Percentiles rank a stretch among this genome's conserved stretches.
These are phyloP conservation scores for Fistulinella cinereoalba DNA, from an alignment of 1,284 basidiomycete genomes.

Conservation along the genomic window DNA sequence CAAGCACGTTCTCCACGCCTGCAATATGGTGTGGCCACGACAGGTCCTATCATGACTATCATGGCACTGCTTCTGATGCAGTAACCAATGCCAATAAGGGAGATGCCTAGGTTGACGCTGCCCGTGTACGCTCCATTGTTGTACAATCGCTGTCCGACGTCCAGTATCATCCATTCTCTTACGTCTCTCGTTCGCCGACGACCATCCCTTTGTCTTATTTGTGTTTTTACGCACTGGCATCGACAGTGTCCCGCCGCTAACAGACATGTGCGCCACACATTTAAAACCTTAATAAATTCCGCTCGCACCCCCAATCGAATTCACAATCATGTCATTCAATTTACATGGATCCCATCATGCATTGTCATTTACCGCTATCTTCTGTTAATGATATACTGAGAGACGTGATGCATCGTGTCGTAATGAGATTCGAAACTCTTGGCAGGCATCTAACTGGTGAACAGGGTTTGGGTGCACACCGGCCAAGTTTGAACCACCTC, in stretches of 20 bases:
- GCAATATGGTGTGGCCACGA: slow-evolving; percentile 7
- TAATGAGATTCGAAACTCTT: not conserved
- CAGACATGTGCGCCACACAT: slow-evolving; percentile 7
- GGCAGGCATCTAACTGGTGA: no score
- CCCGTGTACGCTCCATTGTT: slow-evolving; percentile 24
- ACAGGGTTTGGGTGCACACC: no score
- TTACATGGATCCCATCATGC: slow-evolving; percentile 27
- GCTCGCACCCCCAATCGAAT: slow-evolving; percentile 19
- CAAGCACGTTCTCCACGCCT: slow-evolving; percentile 5
- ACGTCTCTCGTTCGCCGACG: slow-evolving; percentile 17
- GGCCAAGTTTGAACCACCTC: no score
- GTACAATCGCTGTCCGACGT: slow-evolving; percentile 21
- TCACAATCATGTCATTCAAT: slow-evolving; percentile 24
- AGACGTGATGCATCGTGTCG: not conserved
- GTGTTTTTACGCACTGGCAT: slow-evolving; percentile 22
- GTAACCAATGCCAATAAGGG: slow-evolving; percentile 15
- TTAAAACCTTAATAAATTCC: slow-evolving; percentile 11
- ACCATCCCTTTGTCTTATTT: slow-evolving; percentile 25
- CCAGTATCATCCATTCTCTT: slow-evolving; percentile 15
- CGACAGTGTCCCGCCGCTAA: slow-evolving; percentile 8
- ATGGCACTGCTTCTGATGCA: slow-evolving; percentile 8
- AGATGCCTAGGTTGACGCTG: slow-evolving; percentile 11
- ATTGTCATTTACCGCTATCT: slow-evolving; percentile 31
- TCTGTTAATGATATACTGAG: slow-evolving; percentile 25
- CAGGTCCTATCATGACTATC: slow-evolving; percentile 3